phyloP scores from a whole-genome alignment of 306 rosid genomes.

The Castanea mollissima region DNA sequence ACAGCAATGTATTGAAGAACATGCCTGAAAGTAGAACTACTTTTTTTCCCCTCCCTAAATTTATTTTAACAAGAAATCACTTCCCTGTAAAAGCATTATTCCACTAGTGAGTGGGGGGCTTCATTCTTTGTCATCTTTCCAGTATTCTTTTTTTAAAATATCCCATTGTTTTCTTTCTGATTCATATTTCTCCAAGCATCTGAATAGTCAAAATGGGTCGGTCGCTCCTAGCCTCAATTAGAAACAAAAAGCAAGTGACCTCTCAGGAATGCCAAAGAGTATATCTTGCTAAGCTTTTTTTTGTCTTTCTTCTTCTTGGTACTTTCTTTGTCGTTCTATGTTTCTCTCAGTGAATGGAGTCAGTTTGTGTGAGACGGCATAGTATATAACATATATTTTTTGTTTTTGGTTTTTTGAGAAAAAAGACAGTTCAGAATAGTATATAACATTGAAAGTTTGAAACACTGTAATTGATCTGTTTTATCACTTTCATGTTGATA shows the following conservation, averaged over 20 bases:
- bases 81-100: conserved; percentile 16
- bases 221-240: neutral
- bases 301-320: neutral
- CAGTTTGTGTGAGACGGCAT: neutral
- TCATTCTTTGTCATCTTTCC: conserved; percentile 25
- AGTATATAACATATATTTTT: neutral
- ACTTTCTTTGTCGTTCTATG: neutral
- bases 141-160: neutral
- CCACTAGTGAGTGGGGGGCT: conserved; percentile 23
- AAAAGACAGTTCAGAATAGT: too few species aligned
- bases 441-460: too few species aligned
- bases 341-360: neutral
- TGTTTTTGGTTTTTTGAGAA: too few species aligned
- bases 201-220: neutral
- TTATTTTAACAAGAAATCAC: conserved; percentile 13
- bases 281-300: neutral
- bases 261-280: neutral
- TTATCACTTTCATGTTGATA: too few species aligned
- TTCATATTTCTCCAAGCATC: neutral
- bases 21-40: conserved; percentile 27
- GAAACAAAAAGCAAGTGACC: neutral
- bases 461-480: too few species aligned
- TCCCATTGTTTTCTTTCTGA: neutral
- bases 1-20: conserved; percentile 36
- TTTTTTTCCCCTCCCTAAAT: conserved; percentile 14